Evolutionary conservation across 306 rosid genomes (phyloP), one percentile per base, ranked within the genome.

Genomic region (Hylodesmum podocarpum): DNA sequence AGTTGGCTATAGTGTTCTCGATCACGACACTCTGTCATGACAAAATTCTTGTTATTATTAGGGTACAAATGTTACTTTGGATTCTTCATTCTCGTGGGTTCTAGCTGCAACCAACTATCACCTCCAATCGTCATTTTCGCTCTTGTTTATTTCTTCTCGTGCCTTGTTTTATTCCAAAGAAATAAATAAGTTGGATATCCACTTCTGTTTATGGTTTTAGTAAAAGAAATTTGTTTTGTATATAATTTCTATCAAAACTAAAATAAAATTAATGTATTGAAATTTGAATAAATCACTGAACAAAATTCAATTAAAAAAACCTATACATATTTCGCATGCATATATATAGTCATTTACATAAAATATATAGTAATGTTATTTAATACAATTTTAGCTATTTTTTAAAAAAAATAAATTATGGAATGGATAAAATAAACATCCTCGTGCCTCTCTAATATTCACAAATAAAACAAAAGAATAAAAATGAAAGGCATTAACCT

Each of bases 71-170:
- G 46, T 49, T 11, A 70, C 75, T 31, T 70, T 18, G 46, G 46
- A 70, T 70, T 70, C 75, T 33, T 21, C 31, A 70, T 70, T 70
- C 75, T 33, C 33, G 47, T 27, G 29, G 28, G 4, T n/a, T 10
- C 11, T 7, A 19, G 6, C 19, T 10, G 16, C 62, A 24, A 53
- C 3, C 57, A 25, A 15, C n/a, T 41, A 49, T 41, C 72, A 41
- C 55, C 19, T 9, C 25, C 22, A 6, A 44, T 27, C 25, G 6
- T 61, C 54, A 14, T 63, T 18, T 6, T 31, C 18, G n/a, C n/a
- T 15, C 12, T 36, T 59, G 39, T 57, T 13, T 33, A 14, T 33
- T 29, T 62, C 6, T 14, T 18, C 11, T 25, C 67, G 4, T 33
- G 6, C 24, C 44, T 67, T 43, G 25, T 24, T 68, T 25, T 24